Evolutionary conservation across 495 filamentous ascomycete species (phyloP).

Genomic region (Xylaria flabelliformis): DNA sequence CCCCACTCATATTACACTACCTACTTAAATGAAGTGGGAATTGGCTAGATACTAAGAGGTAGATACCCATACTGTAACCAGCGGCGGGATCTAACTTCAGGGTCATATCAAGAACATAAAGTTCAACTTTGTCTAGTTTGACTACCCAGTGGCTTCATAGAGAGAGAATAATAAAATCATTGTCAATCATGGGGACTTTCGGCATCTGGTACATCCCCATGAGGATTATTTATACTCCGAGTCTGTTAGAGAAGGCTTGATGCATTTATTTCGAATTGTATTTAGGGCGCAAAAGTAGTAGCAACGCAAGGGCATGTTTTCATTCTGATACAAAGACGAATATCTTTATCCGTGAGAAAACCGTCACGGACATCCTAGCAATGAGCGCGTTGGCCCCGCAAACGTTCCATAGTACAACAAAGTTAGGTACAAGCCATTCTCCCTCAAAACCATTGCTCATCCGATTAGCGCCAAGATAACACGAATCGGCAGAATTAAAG

Average conservation of each 20-base stretch:
- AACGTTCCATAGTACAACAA: constrained; percentile 27
- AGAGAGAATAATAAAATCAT: too few relatives aligned
- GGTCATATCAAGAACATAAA: not conserved
- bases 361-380: constrained; percentile 9
- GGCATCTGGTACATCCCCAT: not conserved
- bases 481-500: constrained; percentile 32
- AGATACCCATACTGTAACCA: not conserved
- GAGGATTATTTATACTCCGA: not conserved
- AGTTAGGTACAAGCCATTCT: constrained; percentile 25
- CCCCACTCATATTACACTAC: constrained; percentile 17
- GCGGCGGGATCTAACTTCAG: not conserved
- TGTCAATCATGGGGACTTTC: not conserved
- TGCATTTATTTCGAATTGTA: not conserved
- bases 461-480: not conserved
- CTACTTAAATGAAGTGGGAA: too few relatives aligned
- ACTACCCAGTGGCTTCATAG: not conserved
- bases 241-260: not conserved
- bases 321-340: constrained; percentile 22
- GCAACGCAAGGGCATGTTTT: constrained; percentile 14
- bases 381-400: constrained; percentile 10
- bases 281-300: not conserved
- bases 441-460: constrained; percentile 2
- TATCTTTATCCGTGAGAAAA: constrained; percentile 14
- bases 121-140: not conserved
- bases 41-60: not conserved